Evolutionary conservation across 176 grass and related monocot genomes (phyloP).

Genomic region (Oryza longistaminata): DNA sequence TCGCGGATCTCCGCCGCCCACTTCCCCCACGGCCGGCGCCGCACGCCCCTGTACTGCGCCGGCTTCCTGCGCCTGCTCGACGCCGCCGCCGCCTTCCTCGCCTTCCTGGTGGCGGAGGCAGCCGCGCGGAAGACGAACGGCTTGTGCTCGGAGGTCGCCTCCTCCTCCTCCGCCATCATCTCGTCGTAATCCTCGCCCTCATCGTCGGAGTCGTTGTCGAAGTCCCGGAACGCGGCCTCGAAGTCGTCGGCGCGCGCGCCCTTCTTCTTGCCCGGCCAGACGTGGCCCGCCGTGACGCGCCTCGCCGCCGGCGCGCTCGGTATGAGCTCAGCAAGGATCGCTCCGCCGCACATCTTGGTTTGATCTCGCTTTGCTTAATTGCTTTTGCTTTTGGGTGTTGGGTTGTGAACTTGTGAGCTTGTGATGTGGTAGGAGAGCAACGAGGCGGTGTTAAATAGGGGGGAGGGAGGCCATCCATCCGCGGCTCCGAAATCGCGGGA

Average conservation of each 20-base stretch:
- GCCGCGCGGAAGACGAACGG: conserved; percentile 34
- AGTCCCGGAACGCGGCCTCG: conserved; percentile 71
- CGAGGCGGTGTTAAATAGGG: conserved; percentile 30
- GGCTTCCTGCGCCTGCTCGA: background rate
- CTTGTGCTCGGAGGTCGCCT: conserved; percentile 33
- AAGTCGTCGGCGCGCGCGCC: conserved; percentile 50
- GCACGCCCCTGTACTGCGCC: conserved; percentile 57
- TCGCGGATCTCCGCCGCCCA: conserved; percentile 95
- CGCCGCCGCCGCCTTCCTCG: background rate
- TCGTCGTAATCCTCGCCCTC: no score
- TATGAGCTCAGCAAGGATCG: conserved; percentile 70
- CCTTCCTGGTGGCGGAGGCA: no score
- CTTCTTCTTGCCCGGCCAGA: conserved; percentile 33
- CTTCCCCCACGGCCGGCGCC: conserved; percentile 82
- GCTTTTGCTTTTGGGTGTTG: background rate
- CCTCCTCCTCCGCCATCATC: conserved; percentile 33
- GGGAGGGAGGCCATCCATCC: background rate
- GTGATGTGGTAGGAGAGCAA: rapidly evolving
- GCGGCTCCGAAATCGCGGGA: conserved; percentile 38
- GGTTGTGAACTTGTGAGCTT: background rate
- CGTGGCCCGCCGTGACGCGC: conserved; percentile 24
- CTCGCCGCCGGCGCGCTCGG: conserved; percentile 39
- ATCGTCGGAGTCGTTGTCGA: conserved; percentile 49
- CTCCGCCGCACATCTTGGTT: conserved; percentile 68
- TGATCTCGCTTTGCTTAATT: background rate